Conservation (phyloP, 345 rosid genomes). For the Salix brachista region DNA sequence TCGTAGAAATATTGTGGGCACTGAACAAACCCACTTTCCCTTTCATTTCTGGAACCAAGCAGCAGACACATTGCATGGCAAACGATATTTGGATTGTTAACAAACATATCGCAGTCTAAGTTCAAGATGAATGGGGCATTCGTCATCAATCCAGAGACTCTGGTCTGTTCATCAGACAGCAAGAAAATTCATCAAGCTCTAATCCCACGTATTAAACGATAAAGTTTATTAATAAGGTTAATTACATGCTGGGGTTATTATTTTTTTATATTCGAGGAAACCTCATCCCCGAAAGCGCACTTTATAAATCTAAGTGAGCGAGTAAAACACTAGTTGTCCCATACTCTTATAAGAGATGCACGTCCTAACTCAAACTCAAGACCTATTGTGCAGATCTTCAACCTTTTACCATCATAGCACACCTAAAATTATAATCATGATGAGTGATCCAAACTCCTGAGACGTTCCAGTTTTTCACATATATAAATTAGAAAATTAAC, state of each 20-base stretch:
- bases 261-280: no score
- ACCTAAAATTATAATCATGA: no score
- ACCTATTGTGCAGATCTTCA: no score
- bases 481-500: no score
- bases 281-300: no score
- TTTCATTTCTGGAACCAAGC: slow-evolving; percentile 17
- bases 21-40: slow-evolving; percentile 46
- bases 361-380: accelerated
- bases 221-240: no score
- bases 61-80: slow-evolving; percentile 51
- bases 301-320: accelerated
- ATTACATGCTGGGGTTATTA: no score
- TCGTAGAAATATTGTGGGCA: slow-evolving; percentile 48
- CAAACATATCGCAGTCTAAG: slow-evolving; percentile 76
- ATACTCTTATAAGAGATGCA: accelerated
- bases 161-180: slow-evolving; percentile 26
- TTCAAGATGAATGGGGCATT: slow-evolving; percentile 74
- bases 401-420: accelerated
- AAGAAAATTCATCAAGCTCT: neutral
- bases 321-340: accelerated
- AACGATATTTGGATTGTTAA: slow-evolving; percentile 45
- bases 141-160: slow-evolving; percentile 69
- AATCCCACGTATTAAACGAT: neutral
- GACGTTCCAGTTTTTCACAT: no score
- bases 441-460: no score